A percentile compares a stretch with the other conserved stretches of the same genome.
Conservation (phyloP, 2,329 filamentous ascomycete species). For the Magnaporthiopsis rhizophila region DNA sequence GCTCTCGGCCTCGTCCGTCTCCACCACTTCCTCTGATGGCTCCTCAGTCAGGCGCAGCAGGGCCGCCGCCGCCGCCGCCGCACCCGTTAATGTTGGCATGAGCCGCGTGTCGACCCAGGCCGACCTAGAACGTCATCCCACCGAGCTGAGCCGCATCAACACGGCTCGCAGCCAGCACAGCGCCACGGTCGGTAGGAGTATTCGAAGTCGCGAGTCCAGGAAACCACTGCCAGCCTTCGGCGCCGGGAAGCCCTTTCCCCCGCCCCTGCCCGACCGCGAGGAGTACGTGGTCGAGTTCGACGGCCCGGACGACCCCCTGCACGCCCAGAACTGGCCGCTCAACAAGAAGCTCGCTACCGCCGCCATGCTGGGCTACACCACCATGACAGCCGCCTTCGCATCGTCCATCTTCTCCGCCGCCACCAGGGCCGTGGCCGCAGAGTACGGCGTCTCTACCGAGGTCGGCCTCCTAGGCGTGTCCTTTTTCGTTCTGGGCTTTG, state of each 20-base stretch:
- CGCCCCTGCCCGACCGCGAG: slow-evolving; percentile 59
- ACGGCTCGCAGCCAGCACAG: slow-evolving; percentile 64
- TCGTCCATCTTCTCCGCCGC: slow-evolving; percentile 69
- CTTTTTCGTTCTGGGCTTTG: slow-evolving; percentile 65
- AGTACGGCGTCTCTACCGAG: slow-evolving; percentile 54
- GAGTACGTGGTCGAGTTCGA: slow-evolving; percentile 78
- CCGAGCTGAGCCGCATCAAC: slow-evolving; percentile 62
- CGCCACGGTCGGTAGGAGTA: slow-evolving; percentile 56
- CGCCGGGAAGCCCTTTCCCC: slow-evolving; percentile 66
- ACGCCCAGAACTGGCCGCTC: slow-evolving; percentile 80
- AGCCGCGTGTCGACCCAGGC: slow-evolving; percentile 55
- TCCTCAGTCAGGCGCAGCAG: slow-evolving; percentile 1
- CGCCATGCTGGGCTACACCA: slow-evolving; percentile 64
- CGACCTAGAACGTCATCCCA: slow-evolving; percentile 63
- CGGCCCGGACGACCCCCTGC: slow-evolving; percentile 72
- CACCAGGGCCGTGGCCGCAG: slow-evolving; percentile 43
- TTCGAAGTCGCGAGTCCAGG: slow-evolving; percentile 28
- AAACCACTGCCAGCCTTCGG: slow-evolving; percentile 63
- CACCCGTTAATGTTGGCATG: slow-evolving; percentile 34
- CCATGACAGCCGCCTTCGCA: slow-evolving; percentile 62
- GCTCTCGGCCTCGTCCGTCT: slow-evolving; percentile 42
- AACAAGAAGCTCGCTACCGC: slow-evolving; percentile 67
- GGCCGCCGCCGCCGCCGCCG: slow-evolving; percentile 18
- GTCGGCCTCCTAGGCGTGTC: slow-evolving; percentile 59
- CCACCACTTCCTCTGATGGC: slow-evolving; percentile 36